A percentile compares a stretch with the other conserved stretches of the same genome.
Evolutionary conservation across 257 asterid genomes (phyloP).

Genomic region (Plectranthus barbatus): DNA sequence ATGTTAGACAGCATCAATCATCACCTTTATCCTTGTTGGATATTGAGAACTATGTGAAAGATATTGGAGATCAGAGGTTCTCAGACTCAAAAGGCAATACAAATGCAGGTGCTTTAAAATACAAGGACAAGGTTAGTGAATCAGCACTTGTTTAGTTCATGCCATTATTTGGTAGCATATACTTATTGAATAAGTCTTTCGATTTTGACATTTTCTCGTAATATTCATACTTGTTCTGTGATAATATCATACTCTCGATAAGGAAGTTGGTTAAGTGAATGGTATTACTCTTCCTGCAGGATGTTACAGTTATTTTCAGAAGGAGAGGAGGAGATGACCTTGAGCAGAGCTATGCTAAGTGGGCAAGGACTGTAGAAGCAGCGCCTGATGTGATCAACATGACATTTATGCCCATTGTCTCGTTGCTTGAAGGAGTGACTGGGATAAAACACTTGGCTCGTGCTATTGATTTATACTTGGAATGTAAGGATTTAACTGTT

Average conservation of each 20-base stretch:
- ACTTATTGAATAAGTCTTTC: too few relatives aligned
- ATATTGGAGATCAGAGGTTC: conserved; percentile 88
- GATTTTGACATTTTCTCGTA: background rate
- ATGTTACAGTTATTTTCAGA: conserved; percentile 93
- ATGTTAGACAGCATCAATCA: conserved; percentile 82
- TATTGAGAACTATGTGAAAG: conserved; percentile 77
- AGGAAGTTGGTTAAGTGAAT: too few relatives aligned
- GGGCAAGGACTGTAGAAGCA: conserved; percentile 82
- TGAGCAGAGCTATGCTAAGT: conserved; percentile 89
- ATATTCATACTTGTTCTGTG: background rate
- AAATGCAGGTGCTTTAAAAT: conserved; percentile 67
- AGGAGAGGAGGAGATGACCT: conserved; percentile 99
- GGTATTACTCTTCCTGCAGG: conserved; percentile 47
- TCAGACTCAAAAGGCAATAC: conserved; percentile 60
- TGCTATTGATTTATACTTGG: conserved; percentile 88
- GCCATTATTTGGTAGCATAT: background rate
- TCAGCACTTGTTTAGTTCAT: background rate
- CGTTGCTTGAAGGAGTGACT: conserved; percentile 81
- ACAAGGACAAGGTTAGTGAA: conserved; percentile 92
- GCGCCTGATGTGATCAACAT: conserved; percentile 96
- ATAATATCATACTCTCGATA: too few relatives aligned
- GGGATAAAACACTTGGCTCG: conserved; percentile 81
- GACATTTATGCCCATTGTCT: conserved; percentile 84
- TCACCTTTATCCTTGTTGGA: conserved; percentile 73
- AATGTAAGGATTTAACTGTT: conserved; percentile 49